Evolutionary conservation across 805 yeast genomes (phyloP), one percentile per base, ranked within the genome.

Genomic region (Scheffersomyces amazonensis): DNA sequence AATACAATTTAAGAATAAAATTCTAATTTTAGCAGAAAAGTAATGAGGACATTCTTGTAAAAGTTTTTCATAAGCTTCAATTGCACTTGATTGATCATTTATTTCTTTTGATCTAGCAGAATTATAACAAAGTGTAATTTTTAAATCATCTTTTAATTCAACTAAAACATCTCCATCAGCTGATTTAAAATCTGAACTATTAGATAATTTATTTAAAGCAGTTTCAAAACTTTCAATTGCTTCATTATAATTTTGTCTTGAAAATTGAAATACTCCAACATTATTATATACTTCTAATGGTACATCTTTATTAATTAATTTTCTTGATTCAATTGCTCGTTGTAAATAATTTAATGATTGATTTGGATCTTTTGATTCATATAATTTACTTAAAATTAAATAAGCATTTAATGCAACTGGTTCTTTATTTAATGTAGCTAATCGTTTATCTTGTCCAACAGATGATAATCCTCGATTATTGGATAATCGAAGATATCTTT

Each of bases 221-320:
- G 57, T 55, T 40, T 72, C 62, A 52, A 87, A 86, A 42, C 71
- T 70, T 4, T 69, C 64, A 16, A 71, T 59, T 0, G 97, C 82
- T 4, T 75, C 76, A 2, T 71, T 80, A 36, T 61, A 65, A 48
- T 82, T 78, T 18, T 80, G 80, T 45, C 75, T 80, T 44, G 81
- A 68, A 53, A 85, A 83, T 40, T 86, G 77, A 60, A 88, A 78
- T 4, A 87, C 95, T 31, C 95, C 98, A 48, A 88, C 70, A 52
- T 93, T 93, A 56, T 88, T 89, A 52, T 81, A 70, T 20, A 91
- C 66, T 48, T 81, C 84, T 32, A 75, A 62, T 2, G 81, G 78
- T 2, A 72, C 66, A 24, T 70, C 71, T 31, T 80, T 73, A 32
- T 59, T 55, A 25, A 60, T 63, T 22, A 58, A 59, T 31, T 64